phyloP scores from a whole-genome alignment of 2,329 filamentous ascomycete species.

The Ascochyta pisi region DNA sequence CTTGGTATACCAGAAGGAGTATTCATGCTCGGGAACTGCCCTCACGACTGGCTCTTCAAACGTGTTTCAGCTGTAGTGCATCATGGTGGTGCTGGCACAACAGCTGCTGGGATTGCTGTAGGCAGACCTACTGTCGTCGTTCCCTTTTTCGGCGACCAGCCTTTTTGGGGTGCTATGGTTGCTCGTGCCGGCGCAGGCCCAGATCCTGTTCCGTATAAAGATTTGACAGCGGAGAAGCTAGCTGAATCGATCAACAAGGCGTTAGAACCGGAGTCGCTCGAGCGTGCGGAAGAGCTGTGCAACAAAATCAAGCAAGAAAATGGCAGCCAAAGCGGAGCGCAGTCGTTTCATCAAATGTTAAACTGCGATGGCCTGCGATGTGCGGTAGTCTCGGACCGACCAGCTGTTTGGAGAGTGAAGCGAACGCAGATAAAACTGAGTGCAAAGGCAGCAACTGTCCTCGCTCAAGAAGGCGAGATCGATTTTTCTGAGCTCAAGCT shows the following conservation, averaged over 20 bases:
- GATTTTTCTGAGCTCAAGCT: slow-evolving; percentile 48
- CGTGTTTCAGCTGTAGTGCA: slow-evolving; percentile 83
- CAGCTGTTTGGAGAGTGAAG: slow-evolving; percentile 50
- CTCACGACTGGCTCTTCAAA: slow-evolving; percentile 89
- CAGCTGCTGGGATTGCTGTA: slow-evolving; percentile 81
- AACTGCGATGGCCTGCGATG: slow-evolving; percentile 49
- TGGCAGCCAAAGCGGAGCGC: slow-evolving; percentile 47
- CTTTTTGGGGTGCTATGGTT: slow-evolving; percentile 53
- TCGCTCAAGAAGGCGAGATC: slow-evolving; percentile 47
- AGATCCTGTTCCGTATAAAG: slow-evolving; percentile 49
- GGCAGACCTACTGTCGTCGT: slow-evolving; percentile 83
- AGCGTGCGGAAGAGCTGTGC: slow-evolving; percentile 46
- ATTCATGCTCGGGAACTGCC: slow-evolving; percentile 83
- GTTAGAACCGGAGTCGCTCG: slow-evolving; percentile 46
- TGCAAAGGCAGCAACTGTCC: slow-evolving; percentile 47
- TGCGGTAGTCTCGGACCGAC: slow-evolving; percentile 37
- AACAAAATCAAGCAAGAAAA: slow-evolving; percentile 48
- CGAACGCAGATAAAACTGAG: slow-evolving; percentile 48
- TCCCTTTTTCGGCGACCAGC: slow-evolving; percentile 69
- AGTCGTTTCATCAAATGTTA: slow-evolving; percentile 48
- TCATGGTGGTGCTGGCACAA: slow-evolving; percentile 87
- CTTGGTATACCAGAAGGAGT: slow-evolving; percentile 73
- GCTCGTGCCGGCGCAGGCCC: slow-evolving; percentile 51
- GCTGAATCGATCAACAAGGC: slow-evolving; percentile 49
- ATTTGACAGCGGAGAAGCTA: slow-evolving; percentile 49